Evolutionary conservation across 169 alveolate species (phyloP).

Genomic region (Plasmodium billcollinsi): DNA sequence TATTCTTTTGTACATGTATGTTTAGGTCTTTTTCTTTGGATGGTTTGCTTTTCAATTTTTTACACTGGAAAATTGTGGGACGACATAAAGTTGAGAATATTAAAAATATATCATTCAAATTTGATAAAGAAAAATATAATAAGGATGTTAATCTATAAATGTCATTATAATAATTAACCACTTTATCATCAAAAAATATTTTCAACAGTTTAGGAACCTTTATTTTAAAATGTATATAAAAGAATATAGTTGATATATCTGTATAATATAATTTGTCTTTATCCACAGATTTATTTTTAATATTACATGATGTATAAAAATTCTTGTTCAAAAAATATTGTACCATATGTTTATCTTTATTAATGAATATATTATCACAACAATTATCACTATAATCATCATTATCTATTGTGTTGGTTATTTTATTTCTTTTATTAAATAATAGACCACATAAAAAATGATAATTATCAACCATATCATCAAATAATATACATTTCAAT

Average conservation of each 20-base stretch:
- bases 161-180: slow-evolving; percentile 12
- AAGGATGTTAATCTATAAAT: slow-evolving; percentile 22
- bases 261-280: too few relatives aligned
- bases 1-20: background rate
- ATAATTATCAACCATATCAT: slow-evolving; percentile 15
- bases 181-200: slow-evolving; percentile 26
- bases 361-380: background rate
- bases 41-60: too few relatives aligned
- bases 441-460: background rate
- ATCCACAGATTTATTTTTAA: too few relatives aligned
- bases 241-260: slow-evolving; percentile 15
- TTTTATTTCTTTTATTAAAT: slow-evolving; percentile 6
- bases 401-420: background rate
- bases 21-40: background rate
- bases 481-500: slow-evolving; percentile 25
- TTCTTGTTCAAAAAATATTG: background rate
- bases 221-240: slow-evolving; percentile 14
- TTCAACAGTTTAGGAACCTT: slow-evolving; percentile 2
- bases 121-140: slow-evolving; percentile 7
- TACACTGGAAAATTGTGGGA: slow-evolving; percentile 13
- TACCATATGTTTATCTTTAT: background rate
- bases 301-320: background rate
- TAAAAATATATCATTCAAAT: slow-evolving; percentile 24
- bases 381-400: too few relatives aligned
- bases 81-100: background rate